Evolutionary conservation across 805 yeast species (phyloP), one percentile per base, ranked within the genome.

Genomic region (Starmerella ratchasimensis): DNA sequence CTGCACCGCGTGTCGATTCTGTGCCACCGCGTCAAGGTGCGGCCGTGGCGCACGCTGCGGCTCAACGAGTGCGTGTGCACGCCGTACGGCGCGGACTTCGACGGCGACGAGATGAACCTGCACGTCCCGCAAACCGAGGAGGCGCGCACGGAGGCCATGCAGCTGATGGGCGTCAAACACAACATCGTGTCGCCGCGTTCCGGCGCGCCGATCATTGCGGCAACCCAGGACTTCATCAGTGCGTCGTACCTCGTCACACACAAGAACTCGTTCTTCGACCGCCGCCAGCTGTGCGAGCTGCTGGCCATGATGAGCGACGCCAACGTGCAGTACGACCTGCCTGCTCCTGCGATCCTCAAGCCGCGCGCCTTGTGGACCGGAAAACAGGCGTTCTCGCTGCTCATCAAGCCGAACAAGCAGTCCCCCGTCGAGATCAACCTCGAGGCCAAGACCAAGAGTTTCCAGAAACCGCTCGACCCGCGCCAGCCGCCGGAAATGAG

Each of bases 61-160:
- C 68, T 90, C 50, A 90, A 90, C 57, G 97, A 90, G 61, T 90
- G 98, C 77, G 99, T 90, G 8, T 90, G 98, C 64, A 90, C 98
- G 0, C 98, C 98, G 2, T 90, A 90, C 62, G 93, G 93, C 59
- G 99, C 99, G 28, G 99, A 90, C 71, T 90, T 90, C 57, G 98
- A 90, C 60, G 98, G 98, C 62, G 98, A 90, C 62, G 98, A 90
- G 60, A 90, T 90, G 98, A 90, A 90, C 59, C 67, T 90, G 55
- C 98, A 90, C 57, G 98, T 90, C 32, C 98, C 98, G 1, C 99
- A 90, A 60, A 90, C 97, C 1, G 97, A 90, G 61, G 98, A 90
- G 60, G 97, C 98, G 1, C 67, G 98, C 47, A 94, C 97, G 0
- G 99, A 90, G 60, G 98, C 98, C n/a, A 83, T 88, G 60, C 81